A percentile compares a stretch with the other conserved stretches of the same genome.
phyloP scores from a whole-genome alignment of 768 basidiomycete species.

The Tricholoma flavovirens region DNA sequence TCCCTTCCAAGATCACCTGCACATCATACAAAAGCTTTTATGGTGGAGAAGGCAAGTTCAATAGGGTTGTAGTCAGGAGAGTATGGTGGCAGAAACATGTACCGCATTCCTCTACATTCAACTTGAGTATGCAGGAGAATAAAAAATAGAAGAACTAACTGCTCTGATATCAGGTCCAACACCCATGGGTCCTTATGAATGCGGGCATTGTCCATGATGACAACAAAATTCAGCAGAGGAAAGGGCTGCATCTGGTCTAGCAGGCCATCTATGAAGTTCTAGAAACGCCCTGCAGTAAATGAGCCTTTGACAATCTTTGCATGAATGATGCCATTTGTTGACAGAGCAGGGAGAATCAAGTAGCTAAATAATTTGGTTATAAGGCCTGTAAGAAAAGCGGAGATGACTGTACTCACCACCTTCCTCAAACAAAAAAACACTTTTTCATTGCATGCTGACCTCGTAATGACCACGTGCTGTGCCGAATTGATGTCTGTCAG shows the following conservation, averaged over 20 bases:
- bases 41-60: slow-evolving; percentile 21
- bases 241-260: too few species aligned
- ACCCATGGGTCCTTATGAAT: too few species aligned
- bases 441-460: too few species aligned
- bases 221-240: slow-evolving; percentile 5
- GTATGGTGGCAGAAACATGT: too few species aligned
- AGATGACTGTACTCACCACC: slow-evolving; percentile 7
- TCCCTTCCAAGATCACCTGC: too few species aligned
- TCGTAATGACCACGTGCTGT: slow-evolving; percentile 21
- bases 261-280: slow-evolving; percentile 5
- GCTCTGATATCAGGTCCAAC: background rate
- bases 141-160: background rate
- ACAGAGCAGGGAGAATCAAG: slow-evolving; percentile 11
- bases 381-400: background rate
- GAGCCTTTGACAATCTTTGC: slow-evolving; percentile 7
- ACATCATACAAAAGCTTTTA: slow-evolving; percentile 18
- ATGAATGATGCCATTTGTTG: slow-evolving; percentile 2
- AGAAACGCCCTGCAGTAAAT: background rate
- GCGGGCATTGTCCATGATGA: too few species aligned
- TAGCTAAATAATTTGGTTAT: slow-evolving; percentile 3
- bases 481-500: slow-evolving; percentile 16
- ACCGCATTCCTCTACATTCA: too few species aligned
- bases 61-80: too few species aligned
- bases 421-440: too few species aligned
- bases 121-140: slow-evolving; percentile 10